Conservation (phyloP, 169 alveolate genomes). For the Neospora caninum region DNA sequence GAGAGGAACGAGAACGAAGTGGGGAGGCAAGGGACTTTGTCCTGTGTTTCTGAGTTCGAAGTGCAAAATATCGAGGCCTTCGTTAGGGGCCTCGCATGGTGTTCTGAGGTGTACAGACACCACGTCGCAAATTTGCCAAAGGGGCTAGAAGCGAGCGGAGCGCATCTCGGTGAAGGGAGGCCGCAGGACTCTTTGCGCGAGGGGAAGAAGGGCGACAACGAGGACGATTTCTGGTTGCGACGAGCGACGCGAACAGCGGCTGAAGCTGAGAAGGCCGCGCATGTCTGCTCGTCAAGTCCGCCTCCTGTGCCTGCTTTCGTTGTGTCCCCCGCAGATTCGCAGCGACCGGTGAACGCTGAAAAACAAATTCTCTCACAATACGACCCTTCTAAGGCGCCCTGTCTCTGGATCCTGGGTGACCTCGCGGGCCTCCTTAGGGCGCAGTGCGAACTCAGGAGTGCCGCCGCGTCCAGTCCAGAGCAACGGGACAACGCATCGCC, state of each 20-base stretch:
- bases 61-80: constrained; percentile 21
- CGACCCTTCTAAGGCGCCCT: neutral
- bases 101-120: neutral
- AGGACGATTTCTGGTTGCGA: neutral
- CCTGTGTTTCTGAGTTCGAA: constrained; percentile 4
- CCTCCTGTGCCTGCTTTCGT: neutral
- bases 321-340: neutral
- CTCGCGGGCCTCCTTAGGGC: neutral
- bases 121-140: neutral
- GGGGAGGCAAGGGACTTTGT: neutral
- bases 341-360: too few relatives aligned
- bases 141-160: too few relatives aligned
- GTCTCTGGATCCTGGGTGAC: constrained; percentile 45
- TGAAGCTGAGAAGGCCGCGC: neutral
- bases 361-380: too few relatives aligned
- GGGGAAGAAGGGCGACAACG: too few relatives aligned
- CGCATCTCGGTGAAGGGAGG: too few relatives aligned
- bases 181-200: too few relatives aligned
- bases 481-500: neutral
- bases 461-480: neutral
- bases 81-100: neutral
- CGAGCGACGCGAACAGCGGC: neutral
- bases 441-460: neutral
- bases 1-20: neutral
- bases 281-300: neutral